Percentiles rank a stretch among this genome's conserved stretches.
Conservation (phyloP, 139 green algal species). For the Pseudopediastrum boryanum region DNA sequence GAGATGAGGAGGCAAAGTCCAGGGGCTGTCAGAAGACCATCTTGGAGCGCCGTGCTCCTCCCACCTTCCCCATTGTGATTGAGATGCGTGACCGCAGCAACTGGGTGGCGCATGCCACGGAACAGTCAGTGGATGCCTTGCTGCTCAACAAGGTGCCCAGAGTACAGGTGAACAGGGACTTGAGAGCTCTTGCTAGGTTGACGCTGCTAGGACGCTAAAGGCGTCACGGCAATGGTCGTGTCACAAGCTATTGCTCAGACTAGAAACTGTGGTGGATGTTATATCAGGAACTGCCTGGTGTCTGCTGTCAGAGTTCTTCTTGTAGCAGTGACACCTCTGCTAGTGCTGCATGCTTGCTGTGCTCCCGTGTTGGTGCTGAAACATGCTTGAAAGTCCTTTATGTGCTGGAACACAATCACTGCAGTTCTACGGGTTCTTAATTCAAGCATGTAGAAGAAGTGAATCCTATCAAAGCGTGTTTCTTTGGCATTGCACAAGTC, state of each 20-base stretch:
- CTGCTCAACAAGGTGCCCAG: constrained; percentile 74
- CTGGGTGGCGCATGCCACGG: constrained; percentile 89
- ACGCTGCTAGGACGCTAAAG: not conserved
- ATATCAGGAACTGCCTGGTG: not conserved
- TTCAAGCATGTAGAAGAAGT: no score
- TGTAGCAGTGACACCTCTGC: not conserved
- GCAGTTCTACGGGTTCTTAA: no score
- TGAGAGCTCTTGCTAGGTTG: not conserved
- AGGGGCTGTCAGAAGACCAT: constrained; percentile 91
- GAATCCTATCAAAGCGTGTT: no score
- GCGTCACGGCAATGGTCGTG: no score
- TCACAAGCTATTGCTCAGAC: not conserved
- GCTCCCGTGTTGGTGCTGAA: no score
- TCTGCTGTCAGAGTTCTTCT: not conserved
- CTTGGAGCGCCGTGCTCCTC: constrained; percentile 88
- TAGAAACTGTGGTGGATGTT: not conserved
- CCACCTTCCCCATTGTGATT: constrained; percentile 94
- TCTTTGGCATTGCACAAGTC: no score
- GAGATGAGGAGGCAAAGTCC: constrained; percentile 87
- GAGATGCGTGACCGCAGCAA: constrained; percentile 90
- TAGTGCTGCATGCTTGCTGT: not conserved
- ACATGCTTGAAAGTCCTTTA: no score
- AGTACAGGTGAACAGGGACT: constrained; percentile 68
- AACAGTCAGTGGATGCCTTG: constrained; percentile 85
- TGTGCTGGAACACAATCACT: no score